A percentile compares a stretch with the other conserved stretches of the same genome.
These are phyloP conservation scores for Ophiocordyceps robertsii DNA, from an alignment of 2,329 filamentous ascomycete species.

Conservation along the genomic window DNA sequence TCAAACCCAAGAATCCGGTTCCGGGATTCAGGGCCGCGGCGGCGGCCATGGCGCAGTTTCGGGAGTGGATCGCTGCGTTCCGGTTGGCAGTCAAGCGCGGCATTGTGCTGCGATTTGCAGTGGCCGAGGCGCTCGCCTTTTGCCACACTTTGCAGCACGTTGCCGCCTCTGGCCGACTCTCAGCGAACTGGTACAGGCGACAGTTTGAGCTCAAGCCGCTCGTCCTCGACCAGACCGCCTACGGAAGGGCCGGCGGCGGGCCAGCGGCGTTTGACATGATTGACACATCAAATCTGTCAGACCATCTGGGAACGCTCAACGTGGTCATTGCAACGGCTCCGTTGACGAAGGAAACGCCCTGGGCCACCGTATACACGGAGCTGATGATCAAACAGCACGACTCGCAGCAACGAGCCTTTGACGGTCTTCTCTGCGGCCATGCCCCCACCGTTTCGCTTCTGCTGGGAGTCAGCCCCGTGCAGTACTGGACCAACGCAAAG, in stretches of 20 bases:
- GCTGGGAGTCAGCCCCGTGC: slow-evolving; percentile 33
- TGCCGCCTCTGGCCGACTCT: slow-evolving; percentile 11
- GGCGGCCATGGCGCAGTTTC: slow-evolving; percentile 30
- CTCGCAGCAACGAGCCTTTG: slow-evolving; percentile 16
- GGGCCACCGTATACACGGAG: slow-evolving; percentile 36
- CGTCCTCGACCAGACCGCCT: slow-evolving; percentile 26
- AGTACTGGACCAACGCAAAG: slow-evolving; percentile 37
- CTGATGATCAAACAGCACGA: slow-evolving; percentile 20
- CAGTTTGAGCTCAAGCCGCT: slow-evolving; percentile 25
- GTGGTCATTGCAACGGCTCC: slow-evolving; percentile 28
- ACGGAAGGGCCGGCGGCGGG: slow-evolving; percentile 18
- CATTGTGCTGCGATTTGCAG: slow-evolving; percentile 30
- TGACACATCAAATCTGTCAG: slow-evolving; percentile 34
- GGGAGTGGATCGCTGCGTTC: slow-evolving; percentile 30
- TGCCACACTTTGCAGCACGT: slow-evolving; percentile 35
- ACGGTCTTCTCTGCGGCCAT: slow-evolving; percentile 31
- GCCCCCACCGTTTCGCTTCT: slow-evolving; percentile 32
- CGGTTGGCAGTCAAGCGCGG: slow-evolving; percentile 10
- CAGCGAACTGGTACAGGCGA: slow-evolving; percentile 28
- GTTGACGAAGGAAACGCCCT: slow-evolving; percentile 27
- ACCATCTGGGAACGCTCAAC: slow-evolving; percentile 24
- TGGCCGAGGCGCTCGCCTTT: slow-evolving; percentile 36
- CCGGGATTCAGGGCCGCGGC: slow-evolving; percentile 12
- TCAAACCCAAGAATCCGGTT: slow-evolving; percentile 11
- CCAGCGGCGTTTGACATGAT: slow-evolving; percentile 39